Evolutionary conservation across 257 asterid species (phyloP).

Genomic region (Scutellaria baicalensis): DNA sequence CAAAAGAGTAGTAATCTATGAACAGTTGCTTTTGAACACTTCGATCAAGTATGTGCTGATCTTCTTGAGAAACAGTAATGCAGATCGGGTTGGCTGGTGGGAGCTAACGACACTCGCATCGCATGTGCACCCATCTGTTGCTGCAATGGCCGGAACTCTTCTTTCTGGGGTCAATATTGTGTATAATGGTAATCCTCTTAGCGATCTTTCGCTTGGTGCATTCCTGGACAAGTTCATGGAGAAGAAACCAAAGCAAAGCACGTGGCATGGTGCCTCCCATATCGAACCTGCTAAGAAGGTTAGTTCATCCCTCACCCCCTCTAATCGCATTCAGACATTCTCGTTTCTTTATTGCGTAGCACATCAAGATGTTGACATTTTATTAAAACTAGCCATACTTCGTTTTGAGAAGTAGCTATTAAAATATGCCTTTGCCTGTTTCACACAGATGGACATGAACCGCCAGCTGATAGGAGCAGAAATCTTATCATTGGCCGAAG

Average conservation of each 20-base stretch:
- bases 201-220: slow-evolving; percentile 70
- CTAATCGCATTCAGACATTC: not conserved
- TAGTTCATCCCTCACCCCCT: not conserved
- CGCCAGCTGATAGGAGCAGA: slow-evolving; percentile 77
- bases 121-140: slow-evolving; percentile 91
- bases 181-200: slow-evolving; percentile 81
- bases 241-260: slow-evolving; percentile 75
- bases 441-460: slow-evolving; percentile 60
- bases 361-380: not conserved
- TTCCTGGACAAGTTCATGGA: slow-evolving; percentile 97
- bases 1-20: no score
- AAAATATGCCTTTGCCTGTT: not conserved
- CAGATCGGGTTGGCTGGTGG: slow-evolving; percentile 90
- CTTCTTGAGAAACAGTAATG: slow-evolving; percentile 56
- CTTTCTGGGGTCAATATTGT: slow-evolving; percentile 84
- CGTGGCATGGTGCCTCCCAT: slow-evolving; percentile 91
- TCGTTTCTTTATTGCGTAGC: not conserved
- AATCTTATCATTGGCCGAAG: slow-evolving; percentile 66
- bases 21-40: no score
- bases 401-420: not conserved
- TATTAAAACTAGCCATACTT: not conserved
- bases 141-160: slow-evolving; percentile 90
- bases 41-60: no score
- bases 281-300: slow-evolving; percentile 96
- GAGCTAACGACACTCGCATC: slow-evolving; percentile 73